phyloP scores from a whole-genome alignment of 352 stramenopile genomes.

The Phytopythium sindhum region DNA sequence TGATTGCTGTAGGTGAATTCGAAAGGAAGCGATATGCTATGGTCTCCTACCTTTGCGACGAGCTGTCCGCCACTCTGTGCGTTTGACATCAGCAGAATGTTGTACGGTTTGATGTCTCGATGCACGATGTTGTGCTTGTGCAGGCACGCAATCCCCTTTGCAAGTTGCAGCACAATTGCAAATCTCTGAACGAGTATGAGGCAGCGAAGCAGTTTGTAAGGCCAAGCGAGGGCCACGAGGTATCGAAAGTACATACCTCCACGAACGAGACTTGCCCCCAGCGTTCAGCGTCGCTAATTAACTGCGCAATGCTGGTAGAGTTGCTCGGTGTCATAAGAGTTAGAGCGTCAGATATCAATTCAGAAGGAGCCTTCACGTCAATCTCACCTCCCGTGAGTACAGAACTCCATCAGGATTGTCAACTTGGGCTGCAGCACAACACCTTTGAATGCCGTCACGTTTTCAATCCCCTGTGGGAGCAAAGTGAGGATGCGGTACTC shows the following conservation, averaged over 20 bases:
- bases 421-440: slow-evolving; percentile 23
- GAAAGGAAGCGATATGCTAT: too few relatives aligned
- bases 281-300: slow-evolving; percentile 20
- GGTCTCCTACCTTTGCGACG: slow-evolving; percentile 28
- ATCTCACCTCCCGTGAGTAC: slow-evolving; percentile 23
- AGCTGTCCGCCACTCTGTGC: slow-evolving; percentile 1
- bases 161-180: slow-evolving; percentile 28
- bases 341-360: not conserved
- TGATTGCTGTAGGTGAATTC: too few relatives aligned
- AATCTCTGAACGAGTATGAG: slow-evolving; percentile 18
- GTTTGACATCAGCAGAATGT: slow-evolving; percentile 27
- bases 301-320: slow-evolving; percentile 24
- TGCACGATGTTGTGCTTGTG: slow-evolving; percentile 35
- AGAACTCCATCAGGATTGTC: slow-evolving; percentile 33
- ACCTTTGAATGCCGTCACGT: slow-evolving; percentile 24
- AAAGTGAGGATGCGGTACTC: slow-evolving; percentile 27
- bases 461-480: slow-evolving; percentile 10
- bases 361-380: not conserved
- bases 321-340: not conserved
- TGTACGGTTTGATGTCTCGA: slow-evolving; percentile 44
- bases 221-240: not conserved
- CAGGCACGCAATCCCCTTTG: slow-evolving; percentile 25
- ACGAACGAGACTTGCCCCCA: slow-evolving; percentile 26
- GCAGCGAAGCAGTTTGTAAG: not conserved
- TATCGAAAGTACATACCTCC: slow-evolving; percentile 16